Conservation (phyloP, 768 basidiomycete genomes). For the Boletus rufocinnamomeus region DNA sequence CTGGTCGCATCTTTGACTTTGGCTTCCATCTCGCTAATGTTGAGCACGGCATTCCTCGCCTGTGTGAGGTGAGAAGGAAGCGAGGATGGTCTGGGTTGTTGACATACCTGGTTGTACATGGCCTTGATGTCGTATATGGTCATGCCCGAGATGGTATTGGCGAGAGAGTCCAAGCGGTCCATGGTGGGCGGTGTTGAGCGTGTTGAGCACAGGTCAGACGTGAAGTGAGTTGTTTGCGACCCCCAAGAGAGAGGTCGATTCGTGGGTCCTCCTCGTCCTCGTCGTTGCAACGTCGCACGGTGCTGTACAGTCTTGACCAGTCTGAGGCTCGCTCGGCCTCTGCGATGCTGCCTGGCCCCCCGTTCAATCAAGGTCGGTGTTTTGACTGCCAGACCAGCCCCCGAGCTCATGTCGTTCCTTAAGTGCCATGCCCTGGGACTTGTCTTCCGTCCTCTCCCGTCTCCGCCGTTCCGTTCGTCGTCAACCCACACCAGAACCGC, state of each 20-base stretch:
- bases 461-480: slow-evolving; percentile 32
- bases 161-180: slow-evolving; percentile 79
- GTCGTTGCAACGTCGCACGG: too few species aligned
- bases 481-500: slow-evolving; percentile 19
- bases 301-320: background rate
- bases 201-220: background rate
- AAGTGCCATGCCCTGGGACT: slow-evolving; percentile 26
- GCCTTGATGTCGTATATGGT: slow-evolving; percentile 93
- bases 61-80: slow-evolving; percentile 32
- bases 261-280: too few species aligned
- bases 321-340: slow-evolving; percentile 7
- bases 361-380: slow-evolving; percentile 5
- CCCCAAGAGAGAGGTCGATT: slow-evolving; percentile 29
- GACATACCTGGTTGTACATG: slow-evolving; percentile 85
- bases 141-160: slow-evolving; percentile 74
- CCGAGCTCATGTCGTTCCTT: background rate
- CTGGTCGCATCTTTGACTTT: slow-evolving; percentile 97
- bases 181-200: slow-evolving; percentile 44
- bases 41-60: slow-evolving; percentile 97
- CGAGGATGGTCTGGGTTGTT: background rate
- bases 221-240: slow-evolving; percentile 13
- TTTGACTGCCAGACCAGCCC: background rate
- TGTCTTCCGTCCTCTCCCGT: slow-evolving; percentile 37
- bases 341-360: slow-evolving; percentile 8
- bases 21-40: slow-evolving; percentile 95